Base-by-base conservation (phyloP, 163 green algal genomes). In the Chlorella variabilis region DNA sequence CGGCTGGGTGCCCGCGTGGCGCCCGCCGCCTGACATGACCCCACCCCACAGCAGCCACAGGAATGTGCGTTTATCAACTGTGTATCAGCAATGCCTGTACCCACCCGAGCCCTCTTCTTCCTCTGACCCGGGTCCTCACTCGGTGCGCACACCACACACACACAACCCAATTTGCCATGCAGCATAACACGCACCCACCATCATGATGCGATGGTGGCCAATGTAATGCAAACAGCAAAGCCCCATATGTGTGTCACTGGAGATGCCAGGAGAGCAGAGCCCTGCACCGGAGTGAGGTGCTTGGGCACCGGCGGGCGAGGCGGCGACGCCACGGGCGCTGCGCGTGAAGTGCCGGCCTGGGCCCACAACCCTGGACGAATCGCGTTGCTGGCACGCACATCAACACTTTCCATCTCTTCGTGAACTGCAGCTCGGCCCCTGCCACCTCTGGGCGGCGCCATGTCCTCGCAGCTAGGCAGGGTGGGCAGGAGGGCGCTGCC, bases 11-110 rank as follows among this genome's bases (percentile, higher is more conserved):
- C 33, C 48, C 8, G 3, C 38, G 1, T 49, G 70, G 70, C 70
- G 31, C 70, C 70, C 31, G 70, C 70, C 31, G 70, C 70, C 31
- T 77, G 70, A 77, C 70, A 33, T 66, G 70, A 77, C 70, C 48
- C 33, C 4, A 48, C 31, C 20, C 15, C 48, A 65, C 29, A 42
- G 54, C 48, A 48, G 20, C 48, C 70, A 77, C 70, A 77, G 70
- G 48, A 77, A 77, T 77, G 70, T 77, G 70, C 70, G 48, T 77
- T 39, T 54, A 33, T 38, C 48, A 33, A 27, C 29, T 77, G 42
- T 77, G 48, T 77, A 65, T 48, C 49, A 73, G 66, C 66, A 73
- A 51, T 51, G 38, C 66, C 38, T 73, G 66, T 73, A 73, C 39
- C 39, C 66, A 13, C 31, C 61, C 38, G 2, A 21, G 15, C 36